A percentile compares a stretch with the other conserved stretches of the same genome.
Conservation (phyloP, 768 basidiomycete species). For the Hericium rajendrae region DNA sequence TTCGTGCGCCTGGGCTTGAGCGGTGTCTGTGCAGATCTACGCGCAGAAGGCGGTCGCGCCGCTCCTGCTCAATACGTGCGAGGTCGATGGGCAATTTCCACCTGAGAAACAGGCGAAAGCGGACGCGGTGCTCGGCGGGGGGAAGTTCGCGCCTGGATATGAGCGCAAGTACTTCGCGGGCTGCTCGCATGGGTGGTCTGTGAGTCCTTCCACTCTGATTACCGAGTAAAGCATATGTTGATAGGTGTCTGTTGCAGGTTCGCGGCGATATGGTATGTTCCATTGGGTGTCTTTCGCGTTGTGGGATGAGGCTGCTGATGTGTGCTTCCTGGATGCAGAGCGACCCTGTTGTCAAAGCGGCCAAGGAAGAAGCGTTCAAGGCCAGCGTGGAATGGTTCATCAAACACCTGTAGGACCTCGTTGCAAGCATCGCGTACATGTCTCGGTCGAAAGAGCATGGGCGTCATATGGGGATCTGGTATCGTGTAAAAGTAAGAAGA, state of each 20-base stretch:
- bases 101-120: slow-evolving; percentile 22
- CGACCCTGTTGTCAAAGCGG: slow-evolving; percentile 19
- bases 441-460: too few species aligned
- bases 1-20: background rate
- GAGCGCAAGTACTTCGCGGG: slow-evolving; percentile 27
- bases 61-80: slow-evolving; percentile 33
- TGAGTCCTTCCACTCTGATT: background rate
- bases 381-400: slow-evolving; percentile 25
- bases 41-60: slow-evolving; percentile 25
- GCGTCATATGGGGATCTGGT: too few species aligned
- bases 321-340: background rate
- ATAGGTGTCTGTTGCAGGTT: background rate
- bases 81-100: slow-evolving; percentile 25
- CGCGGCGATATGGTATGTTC: slow-evolving; percentile 27
- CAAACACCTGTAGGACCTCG: background rate
- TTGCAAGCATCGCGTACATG: too few species aligned
- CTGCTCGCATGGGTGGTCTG: slow-evolving; percentile 34
- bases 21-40: slow-evolving; percentile 21
- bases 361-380: slow-evolving; percentile 32
- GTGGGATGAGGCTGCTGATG: background rate
- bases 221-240: background rate
- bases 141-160: slow-evolving; percentile 26
- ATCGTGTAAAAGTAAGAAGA: too few species aligned
- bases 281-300: too few species aligned
- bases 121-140: slow-evolving; percentile 20